Percentiles rank a stretch among this genome's conserved stretches.
Evolutionary conservation across 768 basidiomycete species (phyloP).

Genomic region (Amanita polypyramis): DNA sequence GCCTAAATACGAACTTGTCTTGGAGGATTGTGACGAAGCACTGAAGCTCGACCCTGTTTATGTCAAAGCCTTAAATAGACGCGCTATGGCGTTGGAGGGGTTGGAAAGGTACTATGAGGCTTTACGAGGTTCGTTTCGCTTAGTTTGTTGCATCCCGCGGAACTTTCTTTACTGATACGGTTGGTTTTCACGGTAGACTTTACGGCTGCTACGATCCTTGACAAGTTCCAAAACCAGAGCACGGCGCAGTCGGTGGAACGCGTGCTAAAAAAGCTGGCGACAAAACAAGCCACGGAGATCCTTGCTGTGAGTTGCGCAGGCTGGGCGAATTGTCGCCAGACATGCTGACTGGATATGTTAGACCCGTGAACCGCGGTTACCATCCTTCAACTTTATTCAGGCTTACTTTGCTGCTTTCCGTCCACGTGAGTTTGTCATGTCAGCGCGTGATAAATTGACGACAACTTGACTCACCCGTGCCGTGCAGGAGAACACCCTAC

Average conservation of each 20-base stretch:
- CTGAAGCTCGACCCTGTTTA: conserved; percentile 76
- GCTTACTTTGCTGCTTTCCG: conserved; percentile 98
- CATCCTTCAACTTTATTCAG: conserved; percentile 84
- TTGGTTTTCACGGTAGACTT: conserved; percentile 55
- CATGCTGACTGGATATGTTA: conserved; percentile 12
- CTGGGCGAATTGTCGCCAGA: neutral
- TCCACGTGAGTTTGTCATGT: conserved; percentile 42
- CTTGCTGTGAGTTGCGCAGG: conserved; percentile 37
- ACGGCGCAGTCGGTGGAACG: conserved; percentile 81
- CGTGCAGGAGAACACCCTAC: conserved; percentile 54
- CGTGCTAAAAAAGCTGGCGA: conserved; percentile 78
- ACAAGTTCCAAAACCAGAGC: conserved; percentile 77
- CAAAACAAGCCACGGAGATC: conserved; percentile 63
- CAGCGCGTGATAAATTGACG: too few relatives aligned
- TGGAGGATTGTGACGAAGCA: conserved; percentile 84
- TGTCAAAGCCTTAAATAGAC: conserved; percentile 84
- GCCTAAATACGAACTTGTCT: conserved; percentile 71
- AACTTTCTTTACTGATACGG: neutral
- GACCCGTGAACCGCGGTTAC: conserved; percentile 73
- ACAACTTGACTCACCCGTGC: too few relatives aligned
- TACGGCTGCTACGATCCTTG: conserved; percentile 93
- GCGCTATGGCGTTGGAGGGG: conserved; percentile 76
- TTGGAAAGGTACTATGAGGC: conserved; percentile 68
- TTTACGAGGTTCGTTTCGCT: conserved; percentile 49
- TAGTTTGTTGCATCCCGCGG: neutral